Evolutionary conservation across 2,329 filamentous ascomycete genomes (phyloP), one percentile per base, ranked within the genome.

Genomic region (Ophiostoma piceae): DNA sequence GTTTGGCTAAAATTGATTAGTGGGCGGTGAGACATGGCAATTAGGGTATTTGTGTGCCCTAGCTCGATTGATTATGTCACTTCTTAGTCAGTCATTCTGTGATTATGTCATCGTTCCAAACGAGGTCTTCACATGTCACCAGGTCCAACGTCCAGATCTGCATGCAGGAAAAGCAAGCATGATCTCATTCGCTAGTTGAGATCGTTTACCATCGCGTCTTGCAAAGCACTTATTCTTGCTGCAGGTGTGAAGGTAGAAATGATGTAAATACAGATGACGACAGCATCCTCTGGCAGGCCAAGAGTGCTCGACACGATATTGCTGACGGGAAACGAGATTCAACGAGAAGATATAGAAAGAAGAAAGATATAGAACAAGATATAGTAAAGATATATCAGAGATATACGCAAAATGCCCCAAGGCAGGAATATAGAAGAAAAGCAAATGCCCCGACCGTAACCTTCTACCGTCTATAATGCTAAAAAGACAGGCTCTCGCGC

Each of bases 11-110:
- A 66, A 41, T 66, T 75, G 77, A 76, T 76, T 77, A 71, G 75
- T 70, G 75, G 77, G 81, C 82, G 82, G 81, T 84, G 76, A 77
- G 47, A 5, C 7, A 4, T 32, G 82, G 82, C 82, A 84, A 78
- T 82, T 84, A 82, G 81, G 81, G 81, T 76, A 76, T 29, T 16
- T 66, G 16, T 39, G 32, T 37, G 35, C 51, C 51, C 51, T 66
- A 47, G 6, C 43, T 47, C 16, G 8, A 47, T 8, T 29, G 37
- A 22, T 66, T 66, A 66, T 66, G 22, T 66, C 26, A 66, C 14
- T 29, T 1, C 7, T 29, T 57, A 26, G n/a, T 57, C 51, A 57
- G 9, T 5, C 2, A 0, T 12, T 12, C 0, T 1, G 12, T 57
- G n/a, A 22, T 26, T 57, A 57, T 26, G 51, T 57, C n/a, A 54